Percentiles rank a stretch among this genome's conserved stretches.
These are phyloP conservation scores for Tetrapisispora arboricola DNA, from an alignment of 805 yeast genomes.

Conservation along the genomic window DNA sequence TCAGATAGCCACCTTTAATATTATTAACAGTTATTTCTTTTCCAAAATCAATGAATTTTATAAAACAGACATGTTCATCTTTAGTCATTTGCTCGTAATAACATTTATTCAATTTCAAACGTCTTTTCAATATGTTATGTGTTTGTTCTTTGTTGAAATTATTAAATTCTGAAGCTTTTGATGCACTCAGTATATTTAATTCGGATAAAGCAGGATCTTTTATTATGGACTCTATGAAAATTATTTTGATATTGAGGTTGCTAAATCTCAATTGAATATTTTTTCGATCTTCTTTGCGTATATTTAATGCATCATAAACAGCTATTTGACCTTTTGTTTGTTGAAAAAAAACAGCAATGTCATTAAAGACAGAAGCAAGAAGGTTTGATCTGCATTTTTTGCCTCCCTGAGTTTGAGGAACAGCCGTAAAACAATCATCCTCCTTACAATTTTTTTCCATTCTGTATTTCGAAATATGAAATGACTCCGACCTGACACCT, in stretches of 20 bases:
- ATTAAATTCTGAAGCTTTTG: slow-evolving; percentile 76
- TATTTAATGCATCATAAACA: slow-evolving; percentile 91
- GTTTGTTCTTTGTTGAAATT: slow-evolving; percentile 71
- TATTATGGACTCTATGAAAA: slow-evolving; percentile 82
- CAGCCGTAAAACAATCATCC: slow-evolving; percentile 58
- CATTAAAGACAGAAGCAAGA: slow-evolving; percentile 53
- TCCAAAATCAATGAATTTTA: slow-evolving; percentile 86
- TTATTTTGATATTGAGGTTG: slow-evolving; percentile 54
- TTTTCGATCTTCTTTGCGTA: slow-evolving; percentile 55
- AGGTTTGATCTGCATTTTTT: slow-evolving; percentile 46
- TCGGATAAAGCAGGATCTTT: slow-evolving; percentile 60
- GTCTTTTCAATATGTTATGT: slow-evolving; percentile 59
- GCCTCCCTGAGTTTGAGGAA: slow-evolving; percentile 39
- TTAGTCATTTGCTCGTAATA: slow-evolving; percentile 61
- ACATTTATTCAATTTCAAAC: slow-evolving; percentile 59
- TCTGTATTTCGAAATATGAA: slow-evolving; percentile 88
- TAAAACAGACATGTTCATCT: slow-evolving; percentile 53
- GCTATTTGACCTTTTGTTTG: slow-evolving; percentile 87
- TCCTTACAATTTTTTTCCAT: slow-evolving; percentile 45
- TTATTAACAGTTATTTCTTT: slow-evolving; percentile 71
- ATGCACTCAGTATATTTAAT: slow-evolving; percentile 75
- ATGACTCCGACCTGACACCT: slow-evolving; percentile 86
- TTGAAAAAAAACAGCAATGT: slow-evolving; percentile 60
- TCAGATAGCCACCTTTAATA: slow-evolving; percentile 76
- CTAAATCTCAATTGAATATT: slow-evolving; percentile 46